phyloP scores from a whole-genome alignment of 139 green algal species.

The Pleodorina starrii region DNA sequence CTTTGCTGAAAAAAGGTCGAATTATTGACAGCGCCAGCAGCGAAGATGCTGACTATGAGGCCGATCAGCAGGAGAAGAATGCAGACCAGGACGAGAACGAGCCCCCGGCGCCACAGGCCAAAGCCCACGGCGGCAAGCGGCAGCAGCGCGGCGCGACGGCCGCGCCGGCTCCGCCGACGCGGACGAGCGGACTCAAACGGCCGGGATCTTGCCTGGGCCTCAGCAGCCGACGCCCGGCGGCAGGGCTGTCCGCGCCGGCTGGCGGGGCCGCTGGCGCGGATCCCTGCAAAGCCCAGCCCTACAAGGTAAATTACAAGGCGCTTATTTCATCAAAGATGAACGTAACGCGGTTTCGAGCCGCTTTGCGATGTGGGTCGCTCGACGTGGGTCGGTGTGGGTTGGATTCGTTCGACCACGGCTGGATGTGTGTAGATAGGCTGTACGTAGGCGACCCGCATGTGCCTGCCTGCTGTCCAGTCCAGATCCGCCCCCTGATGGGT shows the following conservation, averaged over 20 bases:
- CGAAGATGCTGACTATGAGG: neutral
- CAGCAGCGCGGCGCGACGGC: neutral
- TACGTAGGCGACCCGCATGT: neutral
- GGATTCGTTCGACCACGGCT: neutral
- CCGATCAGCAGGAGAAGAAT: neutral
- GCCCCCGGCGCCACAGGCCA: neutral
- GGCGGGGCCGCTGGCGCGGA: neutral
- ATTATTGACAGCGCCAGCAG: neutral
- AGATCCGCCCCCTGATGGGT: neutral
- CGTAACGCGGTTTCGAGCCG: no score
- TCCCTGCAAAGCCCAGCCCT: neutral
- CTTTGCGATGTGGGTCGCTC: neutral
- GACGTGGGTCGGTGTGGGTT: neutral
- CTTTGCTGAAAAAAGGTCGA: neutral
- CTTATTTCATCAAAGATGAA: no score
- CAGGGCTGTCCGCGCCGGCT: neutral
- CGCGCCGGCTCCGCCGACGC: neutral
- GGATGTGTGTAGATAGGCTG: neutral
- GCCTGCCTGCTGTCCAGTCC: neutral
- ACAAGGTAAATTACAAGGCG: no score
- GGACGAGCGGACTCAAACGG: neutral
- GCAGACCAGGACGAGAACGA: constrained; percentile 3
- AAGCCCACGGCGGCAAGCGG: neutral
- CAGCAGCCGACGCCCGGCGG: neutral
- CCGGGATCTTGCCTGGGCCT: neutral